These are phyloP conservation scores for Stromatinia cepivora DNA, from an alignment of 2,329 filamentous ascomycete genomes.

Conservation along the genomic window DNA sequence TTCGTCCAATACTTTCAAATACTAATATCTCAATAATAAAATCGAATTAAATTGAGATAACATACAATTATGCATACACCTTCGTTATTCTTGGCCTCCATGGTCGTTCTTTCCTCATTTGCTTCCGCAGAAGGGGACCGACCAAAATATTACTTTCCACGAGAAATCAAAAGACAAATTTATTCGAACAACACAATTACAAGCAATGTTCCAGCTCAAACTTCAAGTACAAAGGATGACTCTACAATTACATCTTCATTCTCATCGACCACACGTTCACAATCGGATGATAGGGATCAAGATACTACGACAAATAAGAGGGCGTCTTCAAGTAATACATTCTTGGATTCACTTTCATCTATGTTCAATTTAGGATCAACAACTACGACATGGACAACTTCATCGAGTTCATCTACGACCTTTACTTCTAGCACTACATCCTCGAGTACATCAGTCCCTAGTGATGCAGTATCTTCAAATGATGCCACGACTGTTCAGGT, in stretches of 20 bases:
- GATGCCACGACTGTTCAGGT: neutral
- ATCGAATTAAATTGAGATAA: conserved; percentile 11
- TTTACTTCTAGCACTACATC: neutral
- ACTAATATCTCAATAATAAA: conserved; percentile 21
- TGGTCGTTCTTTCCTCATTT: conserved; percentile 51
- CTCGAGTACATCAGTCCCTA: neutral
- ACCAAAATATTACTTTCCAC: conserved; percentile 59
- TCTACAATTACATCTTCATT: conserved; percentile 19
- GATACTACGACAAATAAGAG: conserved; percentile 2
- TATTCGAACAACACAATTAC: conserved; percentile 34
- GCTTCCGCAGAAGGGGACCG: conserved; percentile 48
- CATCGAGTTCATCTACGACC: neutral
- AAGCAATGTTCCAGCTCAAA: conserved; percentile 25
- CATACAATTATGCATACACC: conserved; percentile 51
- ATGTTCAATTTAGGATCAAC: neutral
- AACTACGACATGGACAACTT: neutral
- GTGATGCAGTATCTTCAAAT: neutral
- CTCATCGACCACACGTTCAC: conserved; percentile 28
- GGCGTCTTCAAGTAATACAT: neutral
- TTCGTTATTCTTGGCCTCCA: conserved; percentile 50
- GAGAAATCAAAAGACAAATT: conserved; percentile 55
- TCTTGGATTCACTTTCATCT: neutral
- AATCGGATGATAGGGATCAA: conserved; percentile 25
- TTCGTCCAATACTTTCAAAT: conserved; percentile 10
- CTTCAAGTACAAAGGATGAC: conserved; percentile 22